Base-by-base conservation (phyloP, 2,329 filamentous ascomycete genomes). In the Trichophaea hybrida region DNA sequence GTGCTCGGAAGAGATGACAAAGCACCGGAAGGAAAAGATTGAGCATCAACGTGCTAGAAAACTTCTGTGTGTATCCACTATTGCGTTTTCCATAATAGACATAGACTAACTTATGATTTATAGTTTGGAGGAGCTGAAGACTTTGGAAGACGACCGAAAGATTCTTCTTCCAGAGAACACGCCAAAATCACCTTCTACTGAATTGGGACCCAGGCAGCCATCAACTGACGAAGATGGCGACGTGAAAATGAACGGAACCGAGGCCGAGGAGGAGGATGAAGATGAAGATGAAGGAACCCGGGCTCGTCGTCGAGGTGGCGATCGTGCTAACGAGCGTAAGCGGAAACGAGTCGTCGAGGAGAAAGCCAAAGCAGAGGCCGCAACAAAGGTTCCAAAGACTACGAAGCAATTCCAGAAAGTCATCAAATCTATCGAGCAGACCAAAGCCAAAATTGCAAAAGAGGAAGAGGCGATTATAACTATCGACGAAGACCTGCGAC, bases 1-100 rank as follows among this genome's bases (percentile, higher is more conserved):
- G 64, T 94, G 90, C 73, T 88, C 86, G 65, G 87, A 91, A 69
- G 86, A 88, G 57, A 96, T 97, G 90, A 98, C 93, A 1, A 82
- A 83, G 58, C 88, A 94, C 69, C 84, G 93, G 54, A 98, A 98
- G 72, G 86, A 94, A 70, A 96, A 95, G 75, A 95, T 96, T 62
- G 88, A 94, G 65, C 85, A 83, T 73, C 91, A 97, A 73, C 81
- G 89, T 65, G 81, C 86, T 67, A 83, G 86, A 64, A 85, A 83
- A 71, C 73, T 75, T 66, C 73, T 76, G 75, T 80, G 74, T 73
- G 78, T 76, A 55, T 12, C 33, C n/a, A 33, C 34, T 13, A 31
- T 32, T 46, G 10, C n/a, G 6, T 7, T 44, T 15, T n/a, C 10
- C n/a, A 46, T n/a, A 15, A 10, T 24, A 32, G 1, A 12, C 17